These are phyloP conservation scores for Exsudoporus floridanus DNA, from an alignment of 1,284 basidiomycete genomes.

Conservation along the genomic window DNA sequence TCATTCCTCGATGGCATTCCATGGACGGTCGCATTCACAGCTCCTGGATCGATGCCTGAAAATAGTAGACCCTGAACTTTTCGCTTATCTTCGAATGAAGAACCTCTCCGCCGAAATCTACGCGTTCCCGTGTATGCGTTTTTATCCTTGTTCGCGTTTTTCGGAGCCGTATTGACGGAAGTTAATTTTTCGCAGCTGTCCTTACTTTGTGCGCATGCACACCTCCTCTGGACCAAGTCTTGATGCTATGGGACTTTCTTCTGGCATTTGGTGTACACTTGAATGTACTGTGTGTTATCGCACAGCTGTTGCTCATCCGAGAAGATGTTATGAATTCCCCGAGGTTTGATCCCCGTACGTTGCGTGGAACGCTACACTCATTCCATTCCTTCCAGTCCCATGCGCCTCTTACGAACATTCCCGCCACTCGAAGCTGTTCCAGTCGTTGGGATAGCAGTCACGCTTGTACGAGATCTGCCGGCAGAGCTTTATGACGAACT, in stretches of 20 bases:
- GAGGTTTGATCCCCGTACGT: slow-evolving; percentile 53
- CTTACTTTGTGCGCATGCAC: slow-evolving; percentile 96
- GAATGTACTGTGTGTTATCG: slow-evolving; percentile 94
- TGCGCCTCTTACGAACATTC: slow-evolving; percentile 93
- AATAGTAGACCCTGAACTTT: slow-evolving; percentile 87
- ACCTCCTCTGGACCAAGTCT: slow-evolving; percentile 90
- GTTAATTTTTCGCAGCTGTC: slow-evolving; percentile 59
- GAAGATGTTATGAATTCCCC: slow-evolving; percentile 83
- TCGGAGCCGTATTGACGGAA: slow-evolving; percentile 1
- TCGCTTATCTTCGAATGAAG: slow-evolving; percentile 78
- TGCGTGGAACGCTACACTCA: slow-evolving; percentile 9
- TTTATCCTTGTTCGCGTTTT: background rate
- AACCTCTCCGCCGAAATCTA: slow-evolving; percentile 98
- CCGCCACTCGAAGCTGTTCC: slow-evolving; percentile 86
- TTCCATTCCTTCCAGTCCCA: slow-evolving; percentile 62
- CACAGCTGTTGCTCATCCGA: slow-evolving; percentile 87
- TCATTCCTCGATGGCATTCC: background rate
- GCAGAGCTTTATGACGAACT: slow-evolving; percentile 88
- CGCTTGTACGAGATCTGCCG: slow-evolving; percentile 88
- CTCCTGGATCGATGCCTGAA: slow-evolving; percentile 89
- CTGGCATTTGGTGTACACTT: slow-evolving; percentile 95
- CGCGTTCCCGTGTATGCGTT: slow-evolving; percentile 86
- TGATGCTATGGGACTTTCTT: slow-evolving; percentile 96
- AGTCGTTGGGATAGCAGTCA: slow-evolving; percentile 90
- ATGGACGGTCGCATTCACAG: slow-evolving; percentile 41